Evolutionary conservation across 805 yeast genomes (phyloP).

Genomic region (Kodamaea kakaduensis): DNA sequence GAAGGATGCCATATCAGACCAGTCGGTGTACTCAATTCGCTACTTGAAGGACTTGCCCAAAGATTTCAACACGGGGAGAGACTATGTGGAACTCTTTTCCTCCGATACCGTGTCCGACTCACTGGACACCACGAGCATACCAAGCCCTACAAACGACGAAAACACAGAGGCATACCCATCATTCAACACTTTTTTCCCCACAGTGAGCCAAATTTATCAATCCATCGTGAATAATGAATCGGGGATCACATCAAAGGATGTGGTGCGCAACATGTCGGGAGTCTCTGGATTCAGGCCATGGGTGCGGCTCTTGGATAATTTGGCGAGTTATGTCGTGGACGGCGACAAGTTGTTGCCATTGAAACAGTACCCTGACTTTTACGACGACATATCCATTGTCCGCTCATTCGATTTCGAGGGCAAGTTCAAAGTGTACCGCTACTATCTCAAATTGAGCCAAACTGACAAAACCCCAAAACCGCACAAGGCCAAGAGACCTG

Average conservation of each 20-base stretch:
- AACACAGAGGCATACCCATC: slow-evolving; percentile 19
- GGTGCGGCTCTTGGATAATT: slow-evolving; percentile 47
- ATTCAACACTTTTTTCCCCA: slow-evolving; percentile 56
- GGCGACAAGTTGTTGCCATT: slow-evolving; percentile 13
- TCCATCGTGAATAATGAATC: slow-evolving; percentile 21
- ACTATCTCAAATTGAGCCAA: slow-evolving; percentile 27
- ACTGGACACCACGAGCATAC: not conserved
- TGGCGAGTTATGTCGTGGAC: slow-evolving; percentile 38
- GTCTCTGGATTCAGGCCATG: slow-evolving; percentile 48
- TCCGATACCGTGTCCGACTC: not conserved
- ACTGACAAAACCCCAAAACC: slow-evolving; percentile 6
- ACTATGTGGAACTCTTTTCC: slow-evolving; percentile 27
- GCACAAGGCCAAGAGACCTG: slow-evolving; percentile 11
- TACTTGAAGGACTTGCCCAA: slow-evolving; percentile 46
- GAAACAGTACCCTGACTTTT: slow-evolving; percentile 25
- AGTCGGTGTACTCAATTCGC: slow-evolving; percentile 35
- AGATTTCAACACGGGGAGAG: slow-evolving; percentile 42
- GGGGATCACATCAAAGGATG: slow-evolving; percentile 61
- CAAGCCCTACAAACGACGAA: slow-evolving; percentile 1
- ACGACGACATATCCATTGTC: slow-evolving; percentile 35
- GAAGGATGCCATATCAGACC: slow-evolving; percentile 25
- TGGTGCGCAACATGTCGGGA: slow-evolving; percentile 52
- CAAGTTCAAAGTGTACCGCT: slow-evolving; percentile 66
- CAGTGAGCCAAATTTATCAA: slow-evolving; percentile 60
- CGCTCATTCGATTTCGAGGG: slow-evolving; percentile 72